Conservation (phyloP, 805 yeast genomes). For the Myxozyma sirexii region DNA sequence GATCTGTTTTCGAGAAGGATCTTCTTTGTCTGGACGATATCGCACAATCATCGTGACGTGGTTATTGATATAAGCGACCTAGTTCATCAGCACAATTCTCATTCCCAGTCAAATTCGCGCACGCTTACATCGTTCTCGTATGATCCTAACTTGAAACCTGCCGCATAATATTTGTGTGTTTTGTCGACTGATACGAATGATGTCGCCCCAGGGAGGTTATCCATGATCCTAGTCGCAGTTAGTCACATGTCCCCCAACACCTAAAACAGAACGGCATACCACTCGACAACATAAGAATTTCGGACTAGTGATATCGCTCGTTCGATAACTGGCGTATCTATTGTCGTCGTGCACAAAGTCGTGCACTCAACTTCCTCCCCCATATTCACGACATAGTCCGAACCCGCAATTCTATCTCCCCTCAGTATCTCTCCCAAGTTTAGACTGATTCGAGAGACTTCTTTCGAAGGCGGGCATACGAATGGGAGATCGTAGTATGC, state of each 20-base stretch:
- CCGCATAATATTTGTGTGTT: conserved; percentile 70
- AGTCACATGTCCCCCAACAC: neutral
- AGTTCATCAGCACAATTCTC: neutral
- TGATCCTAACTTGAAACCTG: conserved; percentile 85
- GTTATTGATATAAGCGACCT: conserved; percentile 63
- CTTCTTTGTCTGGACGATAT: conserved; percentile 51
- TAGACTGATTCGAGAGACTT: conserved; percentile 57
- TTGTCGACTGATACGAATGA: conserved; percentile 65
- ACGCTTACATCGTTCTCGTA: conserved; percentile 50
- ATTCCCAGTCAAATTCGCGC: conserved; percentile 24
- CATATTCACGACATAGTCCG: conserved; percentile 67
- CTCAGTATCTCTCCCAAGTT: conserved; percentile 75
- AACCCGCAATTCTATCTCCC: conserved; percentile 79
- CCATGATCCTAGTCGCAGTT: conserved; percentile 49
- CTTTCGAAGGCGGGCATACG: conserved; percentile 66
- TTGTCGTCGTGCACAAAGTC: conserved; percentile 67
- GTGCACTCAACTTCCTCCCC: conserved; percentile 68
- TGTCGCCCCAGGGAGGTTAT: conserved; percentile 86
- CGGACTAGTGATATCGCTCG: conserved; percentile 63
- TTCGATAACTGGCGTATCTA: conserved; percentile 53
- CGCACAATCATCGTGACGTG: conserved; percentile 82
- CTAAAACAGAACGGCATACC: conserved; percentile 47
- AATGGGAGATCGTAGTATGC: conserved; percentile 78
- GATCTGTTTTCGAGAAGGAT: conserved; percentile 49
- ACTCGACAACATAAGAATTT: conserved; percentile 75